Conservation (phyloP, 129 eudicot genomes). For the Cynara cardunculus region DNA sequence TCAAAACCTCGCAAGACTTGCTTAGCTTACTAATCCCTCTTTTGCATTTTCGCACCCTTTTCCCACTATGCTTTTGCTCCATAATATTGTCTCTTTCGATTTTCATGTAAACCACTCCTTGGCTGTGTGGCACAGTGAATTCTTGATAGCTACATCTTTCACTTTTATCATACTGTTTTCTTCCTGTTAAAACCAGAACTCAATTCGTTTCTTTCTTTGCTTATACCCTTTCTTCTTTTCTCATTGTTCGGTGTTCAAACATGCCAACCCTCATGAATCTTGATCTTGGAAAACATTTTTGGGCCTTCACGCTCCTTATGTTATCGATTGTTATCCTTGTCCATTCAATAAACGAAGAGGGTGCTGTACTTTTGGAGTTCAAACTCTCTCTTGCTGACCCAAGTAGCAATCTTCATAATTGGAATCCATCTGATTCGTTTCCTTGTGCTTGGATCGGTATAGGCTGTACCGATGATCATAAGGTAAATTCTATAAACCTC, state of each 20-base stretch:
- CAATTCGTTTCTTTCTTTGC: conserved; percentile 17
- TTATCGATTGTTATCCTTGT: conserved; percentile 28
- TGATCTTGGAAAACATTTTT: conserved; percentile 16
- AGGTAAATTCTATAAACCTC: conserved; percentile 57
- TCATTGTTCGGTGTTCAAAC: conserved; percentile 15
- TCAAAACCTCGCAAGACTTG: conserved; percentile 14
- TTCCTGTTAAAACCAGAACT: conserved; percentile 21
- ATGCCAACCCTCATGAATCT: conserved; percentile 35
- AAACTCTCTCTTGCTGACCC: conserved; percentile 51
- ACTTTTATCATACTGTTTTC: conserved; percentile 14
- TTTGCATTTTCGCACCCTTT: conserved; percentile 24
- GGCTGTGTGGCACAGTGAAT: conserved; percentile 13
- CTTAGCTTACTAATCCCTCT: conserved; percentile 17
- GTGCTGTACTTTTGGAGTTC: conserved; percentile 67
- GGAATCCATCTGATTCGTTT: conserved; percentile 48
- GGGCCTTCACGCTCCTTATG: conserved; percentile 29
- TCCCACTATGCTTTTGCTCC: conserved; percentile 25
- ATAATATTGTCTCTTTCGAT: conserved; percentile 26
- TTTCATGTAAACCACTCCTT: conserved; percentile 17
- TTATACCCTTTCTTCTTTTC: conserved; percentile 1
- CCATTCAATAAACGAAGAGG: conserved; percentile 65
- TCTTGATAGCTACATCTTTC: conserved; percentile 32
- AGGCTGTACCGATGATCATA: conserved; percentile 36
- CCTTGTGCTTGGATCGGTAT: conserved; percentile 82
- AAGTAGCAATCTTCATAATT: conserved; percentile 45